Evolutionary conservation across 805 yeast species (phyloP).

Genomic region (Myxozyma neotropica): DNA sequence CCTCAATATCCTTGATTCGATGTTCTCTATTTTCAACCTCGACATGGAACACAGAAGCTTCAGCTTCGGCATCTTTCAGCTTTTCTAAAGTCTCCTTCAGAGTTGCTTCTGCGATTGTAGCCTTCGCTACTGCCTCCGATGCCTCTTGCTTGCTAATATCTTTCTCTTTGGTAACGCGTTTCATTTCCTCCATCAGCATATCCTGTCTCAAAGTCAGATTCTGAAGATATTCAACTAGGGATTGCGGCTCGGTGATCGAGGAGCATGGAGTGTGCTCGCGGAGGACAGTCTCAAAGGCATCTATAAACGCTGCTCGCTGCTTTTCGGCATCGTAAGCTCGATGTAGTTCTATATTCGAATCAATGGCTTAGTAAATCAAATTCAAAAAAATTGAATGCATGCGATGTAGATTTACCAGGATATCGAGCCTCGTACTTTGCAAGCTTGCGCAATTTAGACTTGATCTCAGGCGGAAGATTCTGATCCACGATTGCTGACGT

Average conservation of each 20-base stretch:
- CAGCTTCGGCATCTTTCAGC: conserved; percentile 8
- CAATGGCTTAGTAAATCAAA: background rate
- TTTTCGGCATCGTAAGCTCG: conserved; percentile 86
- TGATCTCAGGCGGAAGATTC: conserved; percentile 9
- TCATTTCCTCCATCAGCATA: conserved; percentile 67
- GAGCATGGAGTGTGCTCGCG: conserved; percentile 81
- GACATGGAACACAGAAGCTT: background rate
- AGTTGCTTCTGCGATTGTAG: background rate
- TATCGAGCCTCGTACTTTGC: conserved; percentile 88
- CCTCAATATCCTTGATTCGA: conserved; percentile 1
- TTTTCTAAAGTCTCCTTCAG: background rate
- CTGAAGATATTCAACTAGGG: conserved; percentile 67
- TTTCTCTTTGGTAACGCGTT: conserved; percentile 46
- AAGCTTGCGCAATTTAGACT: conserved; percentile 66
- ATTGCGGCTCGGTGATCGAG: conserved; percentile 69
- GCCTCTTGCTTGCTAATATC: conserved; percentile 10
- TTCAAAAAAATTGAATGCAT: background rate
- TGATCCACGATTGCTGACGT: background rate
- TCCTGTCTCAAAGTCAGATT: conserved; percentile 62
- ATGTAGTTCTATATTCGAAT: conserved; percentile 49
- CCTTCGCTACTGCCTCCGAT: background rate
- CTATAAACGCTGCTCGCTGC: conserved; percentile 61
- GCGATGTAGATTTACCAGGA: conserved; percentile 52
- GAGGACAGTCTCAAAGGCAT: conserved; percentile 65
- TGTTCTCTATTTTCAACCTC: conserved; percentile 21